Evolutionary conservation across 768 basidiomycete genomes (phyloP), one percentile per base, ranked within the genome.

Genomic region (Pleurotus tuoliensis): DNA sequence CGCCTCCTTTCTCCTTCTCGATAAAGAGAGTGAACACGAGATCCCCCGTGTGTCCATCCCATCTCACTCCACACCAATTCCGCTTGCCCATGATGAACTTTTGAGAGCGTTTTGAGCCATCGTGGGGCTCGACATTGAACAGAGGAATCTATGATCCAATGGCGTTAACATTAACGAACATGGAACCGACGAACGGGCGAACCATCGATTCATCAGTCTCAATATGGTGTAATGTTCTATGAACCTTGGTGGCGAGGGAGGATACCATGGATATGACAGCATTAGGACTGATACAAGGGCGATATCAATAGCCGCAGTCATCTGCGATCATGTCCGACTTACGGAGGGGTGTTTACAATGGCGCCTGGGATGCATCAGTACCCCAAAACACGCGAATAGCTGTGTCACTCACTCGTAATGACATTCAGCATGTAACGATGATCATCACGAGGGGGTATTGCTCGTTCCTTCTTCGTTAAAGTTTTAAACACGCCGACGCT

Each of bases 301-400:
- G 11, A 34, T 9, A 34, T 34, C 30, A 34, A 34, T 34, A 34
- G 30, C 30, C 30, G 30, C 30, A 34, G 30, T 34, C 30, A 34
- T 34, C 30, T 9, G 30, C 8, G 8, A 34, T 34, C 30, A 34
- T 34, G 30, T 34, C 30, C 6, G 8, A 76, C 89, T 66, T 66
- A 88, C 88, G 96, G 94, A 4, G 80, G 80, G 0, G 96, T 97
- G 66, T 97, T 96, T 47, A 99, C 96, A 60, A 99, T 98, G 12
- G 96, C 96, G 64, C 85, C 84, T 86, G 51, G 6, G n/a, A 41
- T 59, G 40, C 61, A 37, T 25, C 25, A 25, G 43, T 20, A 58
- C 59, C 30, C 55, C 34, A 37, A 55, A 39, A n/a, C 27, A 18
- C 4, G 9, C 38, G 45, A 30, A 56, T 34, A 37, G 30, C 39